Evolutionary conservation across 345 rosid species (phyloP).

Genomic region (Murraya koenigii): DNA sequence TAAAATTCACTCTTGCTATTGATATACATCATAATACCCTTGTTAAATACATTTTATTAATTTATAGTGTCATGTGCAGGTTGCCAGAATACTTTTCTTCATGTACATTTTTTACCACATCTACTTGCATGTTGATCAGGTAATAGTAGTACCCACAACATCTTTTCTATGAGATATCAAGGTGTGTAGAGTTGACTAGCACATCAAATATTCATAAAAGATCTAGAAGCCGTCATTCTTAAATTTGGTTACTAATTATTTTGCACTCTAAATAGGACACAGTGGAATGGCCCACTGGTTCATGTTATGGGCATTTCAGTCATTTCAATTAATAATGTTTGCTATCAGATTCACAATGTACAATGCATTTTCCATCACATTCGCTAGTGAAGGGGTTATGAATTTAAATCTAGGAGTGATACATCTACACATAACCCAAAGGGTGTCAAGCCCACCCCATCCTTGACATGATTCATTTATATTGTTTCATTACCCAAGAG

Average conservation of each 20-base stretch:
- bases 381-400: neutral
- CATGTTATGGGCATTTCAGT: neutral
- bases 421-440: neutral
- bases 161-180: neutral
- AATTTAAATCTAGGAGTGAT: neutral
- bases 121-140: slow-evolving; percentile 66
- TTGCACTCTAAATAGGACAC: neutral
- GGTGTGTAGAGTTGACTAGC: neutral
- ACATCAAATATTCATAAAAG: neutral
- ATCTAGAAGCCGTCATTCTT: neutral
- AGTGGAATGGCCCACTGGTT: neutral
- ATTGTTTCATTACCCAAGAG: neutral
- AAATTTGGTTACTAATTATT: neutral
- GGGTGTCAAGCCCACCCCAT: neutral
- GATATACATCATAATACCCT: neutral
- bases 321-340: neutral
- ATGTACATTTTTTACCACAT: slow-evolving; percentile 77
- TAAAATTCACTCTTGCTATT: neutral
- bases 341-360: neutral
- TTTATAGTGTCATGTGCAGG: slow-evolving; percentile 38
- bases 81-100: slow-evolving; percentile 73
- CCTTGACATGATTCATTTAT: neutral
- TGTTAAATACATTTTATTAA: neutral
- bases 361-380: neutral
- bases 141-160: slow-evolving; percentile 19